Percentiles rank a stretch among this genome's conserved stretches.
phyloP scores from a whole-genome alignment of 768 basidiomycete species.

The Mycena maculata region DNA sequence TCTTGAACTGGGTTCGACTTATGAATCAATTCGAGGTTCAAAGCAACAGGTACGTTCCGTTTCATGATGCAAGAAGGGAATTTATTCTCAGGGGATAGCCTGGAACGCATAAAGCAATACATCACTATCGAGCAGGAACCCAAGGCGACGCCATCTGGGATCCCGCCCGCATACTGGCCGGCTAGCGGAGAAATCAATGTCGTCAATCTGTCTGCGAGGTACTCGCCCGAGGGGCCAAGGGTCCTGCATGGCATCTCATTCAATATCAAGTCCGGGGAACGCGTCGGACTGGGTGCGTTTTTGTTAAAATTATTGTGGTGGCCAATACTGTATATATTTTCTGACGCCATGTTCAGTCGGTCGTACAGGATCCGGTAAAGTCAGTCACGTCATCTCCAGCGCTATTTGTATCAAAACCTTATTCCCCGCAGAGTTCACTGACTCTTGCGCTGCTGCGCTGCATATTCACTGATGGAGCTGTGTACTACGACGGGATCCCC shows the following conservation, averaged over 20 bases:
- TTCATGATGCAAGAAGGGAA: constrained; percentile 35
- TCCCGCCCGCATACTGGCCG: constrained; percentile 64
- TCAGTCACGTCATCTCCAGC: not conserved
- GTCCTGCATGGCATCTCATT: constrained; percentile 42
- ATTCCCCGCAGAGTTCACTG: constrained; percentile 46
- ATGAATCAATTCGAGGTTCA: constrained; percentile 44
- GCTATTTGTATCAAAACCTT: not conserved
- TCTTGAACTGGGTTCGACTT: constrained; percentile 47
- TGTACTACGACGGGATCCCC: constrained; percentile 56
- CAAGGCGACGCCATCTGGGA: constrained; percentile 38
- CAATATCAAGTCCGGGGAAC: constrained; percentile 56
- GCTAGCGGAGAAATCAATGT: constrained; percentile 56
- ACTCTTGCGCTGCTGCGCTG: constrained; percentile 54
- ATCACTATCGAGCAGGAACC: constrained; percentile 58
- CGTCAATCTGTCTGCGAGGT: constrained; percentile 56
- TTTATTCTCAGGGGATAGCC: constrained; percentile 47
- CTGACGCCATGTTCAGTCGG: constrained; percentile 34
- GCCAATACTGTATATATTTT: no score
- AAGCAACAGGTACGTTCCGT: constrained; percentile 37
- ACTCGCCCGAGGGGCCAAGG: constrained; percentile 40
- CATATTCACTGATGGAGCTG: constrained; percentile 45
- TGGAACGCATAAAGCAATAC: constrained; percentile 42
- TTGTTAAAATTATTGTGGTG: not conserved
- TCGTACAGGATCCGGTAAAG: constrained; percentile 39
- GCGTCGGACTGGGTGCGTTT: constrained; percentile 53